Base-by-base conservation (phyloP, 306 rosid genomes). In the Dicorynia guianensis region DNA sequence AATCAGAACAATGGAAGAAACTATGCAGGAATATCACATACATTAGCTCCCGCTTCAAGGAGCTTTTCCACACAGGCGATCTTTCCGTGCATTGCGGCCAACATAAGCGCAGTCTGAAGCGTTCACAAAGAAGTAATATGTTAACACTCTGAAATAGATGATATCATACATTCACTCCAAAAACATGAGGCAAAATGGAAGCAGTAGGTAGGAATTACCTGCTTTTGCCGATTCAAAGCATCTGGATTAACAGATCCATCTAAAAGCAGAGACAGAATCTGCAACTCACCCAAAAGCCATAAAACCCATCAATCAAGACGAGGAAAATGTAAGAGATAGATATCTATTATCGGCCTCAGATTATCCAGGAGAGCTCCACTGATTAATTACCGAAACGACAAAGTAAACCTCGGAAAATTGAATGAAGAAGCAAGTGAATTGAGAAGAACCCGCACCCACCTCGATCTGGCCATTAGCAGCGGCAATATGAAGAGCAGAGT, bases 11-110 rank as follows among this genome's bases (percentile, higher is more conserved):
- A 4, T 7, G 48, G 58, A 65, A 44, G 48, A 44, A 58, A 65
- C 8, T 57, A 76, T 36, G 78, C 11, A 63, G 53, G 20, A 74
- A 25, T 35, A 78, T 76, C 38, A 59, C 82, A 38, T 69, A 89
- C 97, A 83, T 91, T 94, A 79, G 98, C 98, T 80, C 96, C 98
- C 1, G 81, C 88, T 79, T 89, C 84, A 78, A 94, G 90, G 17
- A 91, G 98, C 82, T 81, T 94, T 76, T 46, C 76, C 20, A 94
- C 86, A 59, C 94, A 91, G 5, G 85, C 77, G 72, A 89, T 83
- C 82, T 84, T 91, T 56, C 97, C 97, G 69, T 87, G 90, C 97
- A 94, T 94, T 84, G 97, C 90, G 18, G 96, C 98, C 81, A 92
- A 69, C 96, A 92, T 92, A 55, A 94, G 89, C 65, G 98, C 96